phyloP scores from a whole-genome alignment of 371 early-diverging fungal genomes.

The Dinochytrium kinnereticum region DNA sequence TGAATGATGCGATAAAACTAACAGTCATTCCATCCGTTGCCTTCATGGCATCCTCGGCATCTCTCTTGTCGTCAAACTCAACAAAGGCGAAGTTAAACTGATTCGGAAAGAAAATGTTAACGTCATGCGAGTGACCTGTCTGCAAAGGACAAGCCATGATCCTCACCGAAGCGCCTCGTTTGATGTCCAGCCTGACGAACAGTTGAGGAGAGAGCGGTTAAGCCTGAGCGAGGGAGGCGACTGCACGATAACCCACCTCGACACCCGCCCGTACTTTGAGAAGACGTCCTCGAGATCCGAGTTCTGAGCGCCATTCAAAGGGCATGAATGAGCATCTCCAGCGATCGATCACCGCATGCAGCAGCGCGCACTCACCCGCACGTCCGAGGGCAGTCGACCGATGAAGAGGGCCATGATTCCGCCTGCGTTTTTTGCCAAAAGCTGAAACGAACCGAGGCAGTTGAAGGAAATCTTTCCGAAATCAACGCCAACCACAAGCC shows the following conservation, averaged over 20 bases:
- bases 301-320: background rate
- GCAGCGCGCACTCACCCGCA: constrained; percentile 12
- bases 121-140: background rate
- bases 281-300: constrained; percentile 41
- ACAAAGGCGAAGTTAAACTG: constrained; percentile 48
- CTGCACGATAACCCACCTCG: background rate
- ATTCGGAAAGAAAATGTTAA: background rate
- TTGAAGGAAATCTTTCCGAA: background rate
- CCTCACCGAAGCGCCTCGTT: constrained; percentile 35
- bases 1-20: background rate
- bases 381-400: constrained; percentile 5
- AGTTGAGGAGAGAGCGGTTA: background rate
- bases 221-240: background rate
- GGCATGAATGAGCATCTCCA: background rate
- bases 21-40: constrained; percentile 34
- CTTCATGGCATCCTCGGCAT: constrained; percentile 42
- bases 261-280: constrained; percentile 36
- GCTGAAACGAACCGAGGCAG: background rate
- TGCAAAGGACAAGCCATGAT: background rate
- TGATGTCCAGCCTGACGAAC: constrained; percentile 38
- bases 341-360: background rate
- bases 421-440: background rate
- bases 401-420: constrained; percentile 6
- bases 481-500: background rate
- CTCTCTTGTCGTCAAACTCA: constrained; percentile 40